Conservation (phyloP, 768 basidiomycete species). For the Boletus pseudo-olivaceus region DNA sequence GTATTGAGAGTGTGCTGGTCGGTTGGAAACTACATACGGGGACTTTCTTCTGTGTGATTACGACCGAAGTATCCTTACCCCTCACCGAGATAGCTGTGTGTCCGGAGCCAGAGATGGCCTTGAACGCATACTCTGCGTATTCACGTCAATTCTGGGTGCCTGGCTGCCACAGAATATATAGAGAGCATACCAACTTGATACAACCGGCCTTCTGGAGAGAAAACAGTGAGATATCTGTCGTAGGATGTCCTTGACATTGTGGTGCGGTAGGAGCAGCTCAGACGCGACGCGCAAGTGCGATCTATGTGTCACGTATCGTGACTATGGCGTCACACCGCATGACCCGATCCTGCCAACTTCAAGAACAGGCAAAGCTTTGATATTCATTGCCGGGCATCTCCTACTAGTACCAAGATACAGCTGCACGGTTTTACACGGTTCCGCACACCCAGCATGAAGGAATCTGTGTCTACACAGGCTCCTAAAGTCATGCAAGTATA, state of each 20-base stretch:
- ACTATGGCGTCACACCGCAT: constrained; percentile 16
- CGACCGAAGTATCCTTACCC: constrained; percentile 91
- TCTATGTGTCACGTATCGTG: constrained; percentile 35
- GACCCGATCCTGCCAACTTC: neutral
- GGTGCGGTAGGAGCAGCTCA: constrained; percentile 29
- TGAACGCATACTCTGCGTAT: constrained; percentile 92
- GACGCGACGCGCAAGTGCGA: constrained; percentile 60
- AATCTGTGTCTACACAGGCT: constrained; percentile 71
- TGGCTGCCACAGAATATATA: neutral
- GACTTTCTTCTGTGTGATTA: constrained; percentile 98
- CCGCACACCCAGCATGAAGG: constrained; percentile 53
- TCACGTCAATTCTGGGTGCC: constrained; percentile 4
- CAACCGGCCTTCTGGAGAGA: constrained; percentile 93
- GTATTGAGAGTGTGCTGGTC: neutral
- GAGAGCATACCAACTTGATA: constrained; percentile 91
- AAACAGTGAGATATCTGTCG: constrained; percentile 94
- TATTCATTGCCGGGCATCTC: neutral
- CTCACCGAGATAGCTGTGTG: constrained; percentile 91
- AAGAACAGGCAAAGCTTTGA: too few species aligned
- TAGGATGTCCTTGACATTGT: constrained; percentile 95
- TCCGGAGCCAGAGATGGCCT: constrained; percentile 95
- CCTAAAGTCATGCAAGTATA: constrained; percentile 75
- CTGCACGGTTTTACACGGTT: neutral
- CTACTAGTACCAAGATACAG: neutral
- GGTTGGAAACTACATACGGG: constrained; percentile 57